These are phyloP conservation scores for Podospora appendiculata DNA, from an alignment of 495 filamentous ascomycete species.

Conservation along the genomic window DNA sequence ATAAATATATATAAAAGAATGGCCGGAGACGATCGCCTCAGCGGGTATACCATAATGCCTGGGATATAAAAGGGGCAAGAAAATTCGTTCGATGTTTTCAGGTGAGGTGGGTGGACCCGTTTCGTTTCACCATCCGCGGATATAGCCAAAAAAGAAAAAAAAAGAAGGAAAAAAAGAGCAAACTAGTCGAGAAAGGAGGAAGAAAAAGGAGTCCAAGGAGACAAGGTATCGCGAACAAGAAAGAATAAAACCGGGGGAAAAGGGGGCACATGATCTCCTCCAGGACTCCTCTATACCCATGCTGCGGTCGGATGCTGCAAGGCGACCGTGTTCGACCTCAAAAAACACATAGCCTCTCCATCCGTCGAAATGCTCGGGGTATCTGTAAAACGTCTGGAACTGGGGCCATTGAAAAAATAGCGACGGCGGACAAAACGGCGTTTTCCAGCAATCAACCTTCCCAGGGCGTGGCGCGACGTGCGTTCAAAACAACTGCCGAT, in stretches of 20 bases:
- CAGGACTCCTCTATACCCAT: slow-evolving; percentile 24
- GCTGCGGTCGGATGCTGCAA: slow-evolving; percentile 8
- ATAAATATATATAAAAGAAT: no score
- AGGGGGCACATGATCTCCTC: background rate
- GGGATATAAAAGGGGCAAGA: no score
- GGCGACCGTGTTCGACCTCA: slow-evolving; percentile 5
- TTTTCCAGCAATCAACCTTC: background rate
- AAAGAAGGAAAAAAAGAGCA: background rate
- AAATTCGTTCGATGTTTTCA: no score
- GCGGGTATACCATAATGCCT: no score
- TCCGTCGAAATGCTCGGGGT: slow-evolving; percentile 11
- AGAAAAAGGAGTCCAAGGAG: background rate
- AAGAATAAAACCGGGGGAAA: background rate
- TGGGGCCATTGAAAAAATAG: slow-evolving; percentile 10
- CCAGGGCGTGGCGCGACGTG: background rate
- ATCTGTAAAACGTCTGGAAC: slow-evolving; percentile 14
- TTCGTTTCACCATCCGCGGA: background rate
- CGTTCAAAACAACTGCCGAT: background rate
- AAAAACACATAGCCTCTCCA: slow-evolving; percentile 20
- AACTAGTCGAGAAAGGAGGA: background rate
- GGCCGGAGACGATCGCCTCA: no score
- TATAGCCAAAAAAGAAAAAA: background rate
- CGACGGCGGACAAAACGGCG: background rate
- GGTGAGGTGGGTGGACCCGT: no score
- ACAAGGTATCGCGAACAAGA: background rate